phyloP scores from a whole-genome alignment of 2,329 filamentous ascomycete genomes.

The Verticillium albo-atrum region DNA sequence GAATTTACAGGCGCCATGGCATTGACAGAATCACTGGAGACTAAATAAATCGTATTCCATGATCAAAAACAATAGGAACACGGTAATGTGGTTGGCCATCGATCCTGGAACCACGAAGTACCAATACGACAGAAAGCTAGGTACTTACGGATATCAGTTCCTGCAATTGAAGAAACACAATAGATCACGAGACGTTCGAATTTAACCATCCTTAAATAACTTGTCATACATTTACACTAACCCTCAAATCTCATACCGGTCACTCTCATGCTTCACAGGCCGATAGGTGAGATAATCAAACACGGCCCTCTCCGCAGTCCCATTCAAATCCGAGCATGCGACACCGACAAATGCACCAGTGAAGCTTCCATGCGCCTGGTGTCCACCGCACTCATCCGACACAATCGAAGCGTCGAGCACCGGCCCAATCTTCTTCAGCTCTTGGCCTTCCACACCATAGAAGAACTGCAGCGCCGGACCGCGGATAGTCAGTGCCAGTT shows the following conservation, averaged over 20 bases:
- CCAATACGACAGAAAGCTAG: too few species aligned
- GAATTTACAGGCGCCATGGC: too few species aligned
- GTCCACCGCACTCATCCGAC: slow-evolving; percentile 60
- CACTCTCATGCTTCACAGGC: slow-evolving; percentile 39
- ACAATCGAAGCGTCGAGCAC: slow-evolving; percentile 55
- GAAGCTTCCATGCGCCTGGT: slow-evolving; percentile 57
- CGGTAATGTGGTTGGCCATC: too few species aligned
- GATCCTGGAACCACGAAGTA: too few species aligned
- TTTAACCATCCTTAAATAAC: too few species aligned
- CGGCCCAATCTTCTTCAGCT: slow-evolving; percentile 45
- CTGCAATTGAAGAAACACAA: too few species aligned
- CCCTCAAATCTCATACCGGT: slow-evolving; percentile 33
- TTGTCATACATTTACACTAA: neutral
- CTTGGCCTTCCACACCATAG: slow-evolving; percentile 43
- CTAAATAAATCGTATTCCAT: too few species aligned
- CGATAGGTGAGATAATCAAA: slow-evolving; percentile 51
- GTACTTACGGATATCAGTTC: too few species aligned
- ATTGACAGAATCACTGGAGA: too few species aligned
- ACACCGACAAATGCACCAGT: slow-evolving; percentile 57
- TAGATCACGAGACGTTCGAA: too few species aligned
- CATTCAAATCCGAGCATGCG: slow-evolving; percentile 52
- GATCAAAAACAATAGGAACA: too few species aligned
- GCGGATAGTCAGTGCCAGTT: slow-evolving; percentile 45
- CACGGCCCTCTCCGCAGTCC: slow-evolving; percentile 36
- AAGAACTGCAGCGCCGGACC: slow-evolving; percentile 50